These are phyloP conservation scores for Drechslerella stenobrocha DNA, from an alignment of 2,329 filamentous ascomycete genomes.

Conservation along the genomic window DNA sequence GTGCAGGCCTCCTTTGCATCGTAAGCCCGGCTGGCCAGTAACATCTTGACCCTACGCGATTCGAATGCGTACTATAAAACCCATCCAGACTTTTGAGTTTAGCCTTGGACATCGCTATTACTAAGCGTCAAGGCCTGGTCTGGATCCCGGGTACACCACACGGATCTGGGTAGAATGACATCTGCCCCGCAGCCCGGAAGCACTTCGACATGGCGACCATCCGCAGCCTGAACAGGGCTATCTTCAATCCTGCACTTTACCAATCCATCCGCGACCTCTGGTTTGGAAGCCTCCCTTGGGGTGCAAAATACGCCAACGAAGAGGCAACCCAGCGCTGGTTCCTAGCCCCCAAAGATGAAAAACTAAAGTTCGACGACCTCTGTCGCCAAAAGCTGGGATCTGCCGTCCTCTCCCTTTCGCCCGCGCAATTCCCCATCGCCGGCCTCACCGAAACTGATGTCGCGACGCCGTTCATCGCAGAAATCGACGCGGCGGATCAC, in stretches of 20 bases:
- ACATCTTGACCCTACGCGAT: too few species aligned
- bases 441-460: conserved; percentile 33
- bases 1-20: too few species aligned
- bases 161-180: neutral
- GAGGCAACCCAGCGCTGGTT: conserved; percentile 39
- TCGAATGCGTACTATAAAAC: too few species aligned
- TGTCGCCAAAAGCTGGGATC: conserved; percentile 24
- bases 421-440: conserved; percentile 29
- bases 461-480: conserved; percentile 28
- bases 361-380: conserved; percentile 22
- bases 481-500: conserved; percentile 22
- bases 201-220: conserved; percentile 14
- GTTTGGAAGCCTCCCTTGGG: conserved; percentile 31
- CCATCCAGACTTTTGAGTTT: too few species aligned
- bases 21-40: too few species aligned
- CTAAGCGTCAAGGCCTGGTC: too few species aligned
- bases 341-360: conserved; percentile 25
- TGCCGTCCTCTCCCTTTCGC: conserved; percentile 23
- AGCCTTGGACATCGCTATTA: too few species aligned
- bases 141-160: neutral
- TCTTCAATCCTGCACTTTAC: conserved; percentile 28
- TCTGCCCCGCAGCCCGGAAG: neutral
- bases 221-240: conserved; percentile 19
- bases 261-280: conserved; percentile 35
- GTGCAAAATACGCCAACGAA: conserved; percentile 21